Conservation (phyloP, 2,329 filamentous ascomycete species). For the Arthroderma uncinatum region DNA sequence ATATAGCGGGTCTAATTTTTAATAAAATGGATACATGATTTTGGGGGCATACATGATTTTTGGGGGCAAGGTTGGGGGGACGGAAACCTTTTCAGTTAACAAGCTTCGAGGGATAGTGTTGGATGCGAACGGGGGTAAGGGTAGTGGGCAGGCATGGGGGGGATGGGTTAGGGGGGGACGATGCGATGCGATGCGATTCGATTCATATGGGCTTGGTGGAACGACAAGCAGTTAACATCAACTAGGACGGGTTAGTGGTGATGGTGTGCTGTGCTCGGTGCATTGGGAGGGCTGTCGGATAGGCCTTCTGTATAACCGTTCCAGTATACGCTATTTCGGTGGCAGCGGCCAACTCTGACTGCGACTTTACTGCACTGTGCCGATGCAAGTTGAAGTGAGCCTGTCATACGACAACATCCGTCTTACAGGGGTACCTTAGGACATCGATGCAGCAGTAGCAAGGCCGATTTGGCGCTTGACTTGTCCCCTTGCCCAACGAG, state of each 20-base stretch:
- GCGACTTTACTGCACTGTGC: background rate
- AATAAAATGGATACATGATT: constrained; percentile 14
- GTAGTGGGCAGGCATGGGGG: background rate
- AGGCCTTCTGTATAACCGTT: background rate
- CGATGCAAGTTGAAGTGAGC: background rate
- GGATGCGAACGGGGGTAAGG: constrained; percentile 7
- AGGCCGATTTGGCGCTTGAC: constrained; percentile 68
- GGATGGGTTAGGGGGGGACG: background rate
- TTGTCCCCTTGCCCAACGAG: constrained; percentile 93
- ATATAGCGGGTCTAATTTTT: constrained; percentile 8
- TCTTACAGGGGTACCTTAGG: constrained; percentile 19
- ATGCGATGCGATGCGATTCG: background rate
- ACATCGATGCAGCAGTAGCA: constrained; percentile 29
- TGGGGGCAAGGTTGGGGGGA: constrained; percentile 22
- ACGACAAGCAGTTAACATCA: background rate
- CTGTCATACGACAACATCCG: background rate
- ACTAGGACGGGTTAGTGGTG: background rate
- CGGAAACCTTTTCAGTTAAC: constrained; percentile 16
- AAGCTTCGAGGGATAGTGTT: constrained; percentile 11
- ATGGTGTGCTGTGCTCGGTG: background rate
- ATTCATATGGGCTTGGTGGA: background rate
- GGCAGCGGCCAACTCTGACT: background rate
- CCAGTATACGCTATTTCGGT: background rate
- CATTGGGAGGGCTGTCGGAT: background rate
- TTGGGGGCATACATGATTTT: constrained; percentile 13